Evolutionary conservation across 2,329 filamentous ascomycete genomes (phyloP), one percentile per base, ranked within the genome.

Genomic region (Diaporthe velutina): DNA sequence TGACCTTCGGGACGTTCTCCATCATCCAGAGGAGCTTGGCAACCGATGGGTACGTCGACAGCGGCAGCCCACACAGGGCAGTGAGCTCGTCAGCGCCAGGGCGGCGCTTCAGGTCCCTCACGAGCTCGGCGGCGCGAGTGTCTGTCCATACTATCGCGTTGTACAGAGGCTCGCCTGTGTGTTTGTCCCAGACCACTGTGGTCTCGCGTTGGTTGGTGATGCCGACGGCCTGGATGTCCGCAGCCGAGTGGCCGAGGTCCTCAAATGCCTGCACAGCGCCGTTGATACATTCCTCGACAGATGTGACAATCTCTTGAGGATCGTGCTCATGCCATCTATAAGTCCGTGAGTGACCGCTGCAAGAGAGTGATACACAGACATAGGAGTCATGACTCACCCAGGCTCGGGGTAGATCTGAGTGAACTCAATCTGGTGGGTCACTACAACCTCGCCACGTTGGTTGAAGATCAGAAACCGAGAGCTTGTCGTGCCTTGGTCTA

Each of bases 131-230:
- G 72, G 94, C 96, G 71, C 95, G 90, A 35, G 95, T 98, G 82
- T 98, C 95, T 40, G 95, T 93, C 95, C 95, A 98, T 55, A 95
- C 95, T 76, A 98, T 93, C 73, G 95, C 95, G 80, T 96, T 95
- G 85, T 94, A 90, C 25, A 98, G 86, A 5, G 95, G 91, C 82
- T 97, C 90, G 77, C 95, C 95, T 0, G 94, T 97, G 78, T 90
- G 88, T 79, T 88, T 90, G 83, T 98, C 94, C 95, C 95, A 98
- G 33, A 95, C 92, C 1, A 98, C 88, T 1, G 93, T 94, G 1
- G 95, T 98, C 84, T 98, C 95, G 81, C 95, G 92, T 86, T 98
- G 95, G 84, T 96, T 97, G 75, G 95, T 97, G 82, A 98, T 94
- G 74, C 95, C 95, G 77, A 98, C 88, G 13, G 93, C 90, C 81